Conservation (phyloP, 2,329 filamentous ascomycete species). For the Moelleriella libera region DNA sequence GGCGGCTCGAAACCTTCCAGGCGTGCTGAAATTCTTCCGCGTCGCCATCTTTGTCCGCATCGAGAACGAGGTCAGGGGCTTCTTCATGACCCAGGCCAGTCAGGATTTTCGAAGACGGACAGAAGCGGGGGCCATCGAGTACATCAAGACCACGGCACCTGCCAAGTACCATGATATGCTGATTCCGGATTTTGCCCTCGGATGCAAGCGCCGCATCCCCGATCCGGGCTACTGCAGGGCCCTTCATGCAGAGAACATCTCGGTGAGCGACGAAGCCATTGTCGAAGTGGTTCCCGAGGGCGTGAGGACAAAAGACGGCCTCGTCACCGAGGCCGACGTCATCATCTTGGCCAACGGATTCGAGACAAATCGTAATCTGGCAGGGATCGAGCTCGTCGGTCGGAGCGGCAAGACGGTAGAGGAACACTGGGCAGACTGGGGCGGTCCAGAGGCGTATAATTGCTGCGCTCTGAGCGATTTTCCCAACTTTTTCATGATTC, state of each 20-base stretch:
- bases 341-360: conserved; percentile 51
- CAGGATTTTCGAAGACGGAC: conserved; percentile 19
- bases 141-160: conserved; percentile 30
- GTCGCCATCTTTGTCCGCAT: conserved; percentile 24
- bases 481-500: conserved; percentile 51
- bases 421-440: conserved; percentile 41
- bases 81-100: conserved; percentile 22
- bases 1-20: conserved; percentile 33
- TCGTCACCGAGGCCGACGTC: conserved; percentile 37
- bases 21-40: conserved; percentile 22
- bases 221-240: conserved; percentile 40
- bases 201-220: conserved; percentile 50
- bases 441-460: conserved; percentile 49
- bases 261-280: conserved; percentile 31
- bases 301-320: conserved; percentile 19
- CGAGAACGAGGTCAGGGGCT: conserved; percentile 19
- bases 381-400: conserved; percentile 37
- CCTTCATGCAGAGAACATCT: conserved; percentile 33
- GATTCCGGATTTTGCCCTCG: conserved; percentile 46
- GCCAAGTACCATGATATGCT: conserved; percentile 46
- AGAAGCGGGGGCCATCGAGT: conserved; percentile 23
- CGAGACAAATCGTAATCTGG: conserved; percentile 37
- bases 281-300: conserved; percentile 29
- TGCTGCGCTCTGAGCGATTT: conserved; percentile 43
- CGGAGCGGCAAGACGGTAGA: conserved; percentile 32